phyloP scores from a whole-genome alignment of 2,329 filamentous ascomycete species.

The Cladophialophora psammophila region DNA sequence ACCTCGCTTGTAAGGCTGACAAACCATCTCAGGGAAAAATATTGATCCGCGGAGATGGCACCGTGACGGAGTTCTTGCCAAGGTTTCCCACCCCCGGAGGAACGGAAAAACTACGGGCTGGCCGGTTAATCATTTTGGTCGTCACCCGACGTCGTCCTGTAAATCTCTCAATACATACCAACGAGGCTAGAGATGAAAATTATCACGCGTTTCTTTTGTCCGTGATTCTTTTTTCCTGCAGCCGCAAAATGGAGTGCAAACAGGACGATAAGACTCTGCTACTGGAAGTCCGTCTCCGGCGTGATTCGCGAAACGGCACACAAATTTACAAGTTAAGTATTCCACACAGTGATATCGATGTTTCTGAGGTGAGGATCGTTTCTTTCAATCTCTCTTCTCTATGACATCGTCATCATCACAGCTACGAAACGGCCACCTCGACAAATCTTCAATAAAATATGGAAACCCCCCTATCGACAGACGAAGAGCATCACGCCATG shows the following conservation, averaged over 20 bases:
- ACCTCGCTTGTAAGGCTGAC: not conserved
- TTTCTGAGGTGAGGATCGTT: not conserved
- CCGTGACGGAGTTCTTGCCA: not conserved
- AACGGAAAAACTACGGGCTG: not conserved
- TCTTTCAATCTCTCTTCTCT: not conserved
- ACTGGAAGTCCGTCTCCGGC: not conserved
- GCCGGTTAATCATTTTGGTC: not conserved
- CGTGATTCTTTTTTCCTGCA: not conserved
- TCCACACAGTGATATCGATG: not conserved
- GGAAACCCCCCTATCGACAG: constrained; percentile 17
- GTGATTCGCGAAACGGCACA: not conserved
- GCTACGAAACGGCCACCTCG: not conserved
- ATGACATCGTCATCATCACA: not conserved
- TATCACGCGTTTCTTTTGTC: constrained; percentile 5
- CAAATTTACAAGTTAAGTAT: not conserved
- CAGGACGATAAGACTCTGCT: not conserved
- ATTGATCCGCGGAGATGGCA: not conserved
- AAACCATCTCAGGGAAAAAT: not conserved
- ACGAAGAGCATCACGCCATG: constrained; percentile 9
- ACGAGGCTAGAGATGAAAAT: not conserved
- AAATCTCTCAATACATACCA: not conserved
- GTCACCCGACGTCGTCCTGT: not conserved
- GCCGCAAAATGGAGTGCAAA: not conserved
- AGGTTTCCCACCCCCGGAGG: not conserved
- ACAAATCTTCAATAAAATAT: not conserved